phyloP scores from a whole-genome alignment of 164 flowering plant genomes.

The Piper betle region DNA sequence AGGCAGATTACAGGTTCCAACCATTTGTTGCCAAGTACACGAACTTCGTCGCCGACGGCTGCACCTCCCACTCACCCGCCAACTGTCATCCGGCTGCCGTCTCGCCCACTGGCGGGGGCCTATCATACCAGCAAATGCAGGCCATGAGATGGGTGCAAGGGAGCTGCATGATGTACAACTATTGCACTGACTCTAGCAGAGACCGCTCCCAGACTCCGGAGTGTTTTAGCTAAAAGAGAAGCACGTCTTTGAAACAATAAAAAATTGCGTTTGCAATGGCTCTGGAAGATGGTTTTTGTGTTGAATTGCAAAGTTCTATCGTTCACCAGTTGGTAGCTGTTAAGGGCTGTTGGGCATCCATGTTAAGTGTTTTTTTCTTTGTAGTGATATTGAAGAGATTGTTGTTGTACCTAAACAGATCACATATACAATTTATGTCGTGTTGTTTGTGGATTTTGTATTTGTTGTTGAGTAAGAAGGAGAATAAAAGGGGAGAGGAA shows the following conservation, averaged over 20 bases:
- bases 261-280: too few relatives aligned
- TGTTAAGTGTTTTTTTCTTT: too few relatives aligned
- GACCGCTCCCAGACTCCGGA: conserved; percentile 86
- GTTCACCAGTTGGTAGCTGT: background rate
- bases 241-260: too few relatives aligned
- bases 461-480: background rate
- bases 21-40: conserved; percentile 71
- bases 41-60: conserved; percentile 63
- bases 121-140: conserved; percentile 32
- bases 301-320: too few relatives aligned
- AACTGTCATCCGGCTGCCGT: conserved; percentile 63
- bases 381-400: background rate
- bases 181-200: conserved; percentile 65
- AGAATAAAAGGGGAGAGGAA: too few relatives aligned
- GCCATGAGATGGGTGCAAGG: conserved; percentile 75
- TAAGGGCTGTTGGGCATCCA: too few relatives aligned
- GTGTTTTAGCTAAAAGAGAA: conserved; percentile 24
- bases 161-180: conserved; percentile 61
- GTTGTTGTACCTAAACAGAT: background rate
- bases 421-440: background rate
- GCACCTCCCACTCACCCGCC: conserved; percentile 57
- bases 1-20: conserved; percentile 73
- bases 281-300: too few relatives aligned
- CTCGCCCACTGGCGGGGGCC: conserved; percentile 62
- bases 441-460: background rate